Percentiles rank a stretch among this genome's conserved stretches.
phyloP scores from a whole-genome alignment of 1,284 basidiomycete species.

The Abortiporus biennis region DNA sequence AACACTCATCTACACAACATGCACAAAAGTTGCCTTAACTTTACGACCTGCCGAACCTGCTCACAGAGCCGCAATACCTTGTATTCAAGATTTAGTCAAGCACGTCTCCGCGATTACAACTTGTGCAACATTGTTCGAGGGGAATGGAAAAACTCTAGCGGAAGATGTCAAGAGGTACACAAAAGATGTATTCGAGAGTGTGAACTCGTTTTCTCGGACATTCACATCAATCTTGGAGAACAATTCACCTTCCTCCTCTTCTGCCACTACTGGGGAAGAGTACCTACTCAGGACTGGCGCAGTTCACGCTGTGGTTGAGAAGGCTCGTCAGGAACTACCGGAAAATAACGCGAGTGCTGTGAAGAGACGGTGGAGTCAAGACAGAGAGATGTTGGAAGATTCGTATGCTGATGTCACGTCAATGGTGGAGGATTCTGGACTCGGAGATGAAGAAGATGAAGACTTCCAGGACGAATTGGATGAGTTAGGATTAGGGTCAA shows the following conservation, averaged over 20 bases:
- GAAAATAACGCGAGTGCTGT: constrained; percentile 56
- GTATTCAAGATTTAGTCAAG: constrained; percentile 52
- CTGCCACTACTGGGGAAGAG: constrained; percentile 11
- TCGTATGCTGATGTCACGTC: constrained; percentile 51
- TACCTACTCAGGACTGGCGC: constrained; percentile 59
- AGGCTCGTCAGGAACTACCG: constrained; percentile 47
- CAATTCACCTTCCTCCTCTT: background rate
- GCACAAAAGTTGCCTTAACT: constrained; percentile 61
- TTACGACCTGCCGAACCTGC: constrained; percentile 57
- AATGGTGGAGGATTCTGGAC: constrained; percentile 38
- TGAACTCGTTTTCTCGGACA: constrained; percentile 33
- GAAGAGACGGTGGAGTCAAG: constrained; percentile 44
- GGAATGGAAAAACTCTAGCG: constrained; percentile 49
- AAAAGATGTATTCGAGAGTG: constrained; percentile 40
- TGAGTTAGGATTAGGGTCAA: constrained; percentile 49
- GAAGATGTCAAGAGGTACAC: constrained; percentile 39
- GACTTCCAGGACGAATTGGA: constrained; percentile 40
- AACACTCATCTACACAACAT: constrained; percentile 50
- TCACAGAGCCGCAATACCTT: constrained; percentile 45
- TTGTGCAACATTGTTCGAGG: constrained; percentile 47
- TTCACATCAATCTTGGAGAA: constrained; percentile 25
- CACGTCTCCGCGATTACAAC: constrained; percentile 52
- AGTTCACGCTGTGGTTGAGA: constrained; percentile 60
- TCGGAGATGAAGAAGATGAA: constrained; percentile 17
- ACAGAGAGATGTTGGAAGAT: constrained; percentile 57